These are phyloP conservation scores for Zymoseptoria pseudotritici DNA, from an alignment of 2,329 filamentous ascomycete genomes.

Conservation along the genomic window DNA sequence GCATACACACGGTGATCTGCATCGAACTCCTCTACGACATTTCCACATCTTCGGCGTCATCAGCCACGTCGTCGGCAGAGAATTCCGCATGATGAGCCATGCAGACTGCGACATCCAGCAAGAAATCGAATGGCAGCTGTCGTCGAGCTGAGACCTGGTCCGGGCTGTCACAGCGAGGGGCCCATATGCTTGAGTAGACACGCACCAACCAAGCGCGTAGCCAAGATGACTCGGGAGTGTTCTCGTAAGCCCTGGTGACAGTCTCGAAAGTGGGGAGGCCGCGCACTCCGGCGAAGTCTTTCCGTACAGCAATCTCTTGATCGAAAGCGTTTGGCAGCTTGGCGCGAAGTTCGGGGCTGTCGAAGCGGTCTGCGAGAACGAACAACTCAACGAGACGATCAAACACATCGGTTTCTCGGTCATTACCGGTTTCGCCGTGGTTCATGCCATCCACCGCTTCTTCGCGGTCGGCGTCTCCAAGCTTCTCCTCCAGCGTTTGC, in stretches of 20 bases:
- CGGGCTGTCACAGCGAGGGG: background rate
- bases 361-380: conserved; percentile 6
- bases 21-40: too few species aligned
- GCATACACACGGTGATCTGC: too few species aligned
- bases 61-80: too few species aligned
- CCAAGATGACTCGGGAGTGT: background rate
- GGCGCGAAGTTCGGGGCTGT: background rate
- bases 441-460: too few species aligned
- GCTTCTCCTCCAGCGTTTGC: too few species aligned
- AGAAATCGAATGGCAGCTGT: background rate
- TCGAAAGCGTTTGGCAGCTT: background rate
- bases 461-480: too few species aligned
- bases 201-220: background rate
- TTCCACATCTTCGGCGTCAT: too few species aligned
- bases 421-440: too few species aligned
- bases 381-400: conserved; percentile 1
- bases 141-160: background rate
- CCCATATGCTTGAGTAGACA: background rate
- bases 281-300: too few species aligned
- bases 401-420: background rate
- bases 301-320: background rate
- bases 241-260: background rate
- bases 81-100: background rate
- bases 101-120: background rate
- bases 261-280: background rate